A percentile compares a stretch with the other conserved stretches of the same genome.
Conservation (phyloP, 1,284 basidiomycete genomes). For the Inonotus obliquus region DNA sequence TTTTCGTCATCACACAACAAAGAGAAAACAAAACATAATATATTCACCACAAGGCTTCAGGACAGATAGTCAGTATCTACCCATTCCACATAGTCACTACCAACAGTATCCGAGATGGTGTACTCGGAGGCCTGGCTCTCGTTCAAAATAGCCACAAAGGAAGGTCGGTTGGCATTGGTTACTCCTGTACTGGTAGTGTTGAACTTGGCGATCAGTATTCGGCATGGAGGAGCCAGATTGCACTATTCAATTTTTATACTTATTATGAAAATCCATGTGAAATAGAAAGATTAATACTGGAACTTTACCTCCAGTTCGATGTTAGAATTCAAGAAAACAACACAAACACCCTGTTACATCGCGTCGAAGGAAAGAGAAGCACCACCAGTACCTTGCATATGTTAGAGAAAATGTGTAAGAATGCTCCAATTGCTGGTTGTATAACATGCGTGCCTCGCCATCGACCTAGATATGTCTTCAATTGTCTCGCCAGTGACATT, state of each 20-base stretch:
- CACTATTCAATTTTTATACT: conserved; percentile 22
- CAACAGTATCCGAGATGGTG: conserved; percentile 27
- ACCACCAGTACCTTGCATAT: conserved; percentile 13
- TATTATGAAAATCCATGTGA: not conserved
- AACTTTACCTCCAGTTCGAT: not conserved
- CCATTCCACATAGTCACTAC: conserved; percentile 26
- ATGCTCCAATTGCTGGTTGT: conserved; percentile 19
- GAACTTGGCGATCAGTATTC: conserved; percentile 29
- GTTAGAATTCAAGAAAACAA: conserved; percentile 11
- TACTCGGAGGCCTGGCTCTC: conserved; percentile 22
- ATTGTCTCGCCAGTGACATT: conserved; percentile 23
- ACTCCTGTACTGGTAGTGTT: conserved; percentile 28
- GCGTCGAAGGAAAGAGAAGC: not conserved
- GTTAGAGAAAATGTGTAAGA: conserved; percentile 22
- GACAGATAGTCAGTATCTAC: conserved; percentile 25
- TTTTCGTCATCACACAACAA: not conserved
- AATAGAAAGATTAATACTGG: not conserved
- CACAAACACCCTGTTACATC: not conserved
- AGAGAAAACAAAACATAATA: not conserved
- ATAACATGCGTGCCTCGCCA: conserved; percentile 26
- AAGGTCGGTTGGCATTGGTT: conserved; percentile 24
- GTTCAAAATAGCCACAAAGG: conserved; percentile 27
- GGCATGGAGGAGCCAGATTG: conserved; percentile 27
- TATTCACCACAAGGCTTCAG: too few species aligned
- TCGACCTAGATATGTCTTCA: conserved; percentile 31